Evolutionary conservation across 1,284 basidiomycete genomes (phyloP), one percentile per base, ranked within the genome.

Genomic region (Vanrija sp.): DNA sequence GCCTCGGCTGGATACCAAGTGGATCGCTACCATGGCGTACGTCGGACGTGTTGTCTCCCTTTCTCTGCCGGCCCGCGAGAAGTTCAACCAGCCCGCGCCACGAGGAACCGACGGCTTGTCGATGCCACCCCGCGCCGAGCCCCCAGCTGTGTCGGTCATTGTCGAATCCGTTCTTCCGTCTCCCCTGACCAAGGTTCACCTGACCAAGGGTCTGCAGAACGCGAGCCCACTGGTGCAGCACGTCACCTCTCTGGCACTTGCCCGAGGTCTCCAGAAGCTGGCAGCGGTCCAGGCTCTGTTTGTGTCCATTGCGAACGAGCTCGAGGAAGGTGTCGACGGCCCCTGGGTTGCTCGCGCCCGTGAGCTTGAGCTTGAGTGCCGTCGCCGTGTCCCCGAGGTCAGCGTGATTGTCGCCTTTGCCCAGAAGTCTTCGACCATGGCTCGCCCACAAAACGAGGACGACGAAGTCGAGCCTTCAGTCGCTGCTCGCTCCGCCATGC

Each of bases 21-120:
- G 92, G 92, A 85, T 96, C 29, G 84, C 87, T 2, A 93, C 91
- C 52, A 84, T 94, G 57, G 82, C 89, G 3, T 89, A 92, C 68
- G 82, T 91, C 42, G 88, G 86, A 0, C 80, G 83, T 3, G 82
- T 93, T 34, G 81, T 95, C 46, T 86, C 87, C 0, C 81, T 92
- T 0, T 84, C 87, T 0, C 76, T 91, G 0, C 92, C 91, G 0
- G 57, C 66, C 9, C 66, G 79, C 9, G 71, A 77, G 1, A 85
- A 82, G 0, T 90, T 93, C 74, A 60, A 72, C 60, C 68, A 71
- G 55, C 64, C 64, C 3, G 54, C 65, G 1, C 63, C 69, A 4
- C 49, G 58, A 5, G 71, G 67, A 28, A 46, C 61, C 4, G 43
- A 68, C 46, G 39, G 54, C 28, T 69, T 70, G 45, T 73, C 73